phyloP scores from a whole-genome alignment of 768 basidiomycete genomes.

The Lepiota brunneoincarnata region DNA sequence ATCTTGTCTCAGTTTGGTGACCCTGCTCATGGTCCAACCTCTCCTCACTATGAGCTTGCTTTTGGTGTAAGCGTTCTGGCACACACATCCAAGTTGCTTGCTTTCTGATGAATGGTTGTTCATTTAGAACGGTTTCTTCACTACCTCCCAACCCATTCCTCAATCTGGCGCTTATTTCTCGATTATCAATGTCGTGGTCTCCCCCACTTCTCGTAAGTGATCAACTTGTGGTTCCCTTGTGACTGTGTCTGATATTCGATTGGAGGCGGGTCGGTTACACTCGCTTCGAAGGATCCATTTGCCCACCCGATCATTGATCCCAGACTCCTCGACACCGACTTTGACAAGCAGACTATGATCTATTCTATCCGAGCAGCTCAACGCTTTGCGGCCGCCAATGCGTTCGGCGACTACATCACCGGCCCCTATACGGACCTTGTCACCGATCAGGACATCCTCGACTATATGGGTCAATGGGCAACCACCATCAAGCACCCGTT shows the following conservation, averaged over 20 bases:
- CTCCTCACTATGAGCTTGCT: constrained; percentile 30
- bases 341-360: constrained; percentile 23
- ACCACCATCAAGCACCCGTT: constrained; percentile 25
- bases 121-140: constrained; percentile 14
- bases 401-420: constrained; percentile 25
- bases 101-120: neutral
- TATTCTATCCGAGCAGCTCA: constrained; percentile 17
- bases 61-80: constrained; percentile 21
- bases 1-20: constrained; percentile 24
- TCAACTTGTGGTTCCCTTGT: no score
- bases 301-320: constrained; percentile 28
- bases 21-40: constrained; percentile 27
- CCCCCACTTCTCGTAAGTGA: constrained; percentile 33
- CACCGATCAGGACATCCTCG: constrained; percentile 18
- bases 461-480: constrained; percentile 15
- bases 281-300: constrained; percentile 22
- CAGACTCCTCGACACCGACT: constrained; percentile 31
- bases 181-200: constrained; percentile 22
- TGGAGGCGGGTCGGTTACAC: constrained; percentile 19
- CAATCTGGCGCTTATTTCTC: constrained; percentile 27
- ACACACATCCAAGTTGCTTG: neutral
- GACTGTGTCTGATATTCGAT: neutral
- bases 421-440: constrained; percentile 16
- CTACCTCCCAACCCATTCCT: constrained; percentile 25
- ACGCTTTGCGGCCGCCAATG: constrained; percentile 20